Conservation (phyloP, 208 protist genomes). For the Endotrypanum monterogeii region DNA sequence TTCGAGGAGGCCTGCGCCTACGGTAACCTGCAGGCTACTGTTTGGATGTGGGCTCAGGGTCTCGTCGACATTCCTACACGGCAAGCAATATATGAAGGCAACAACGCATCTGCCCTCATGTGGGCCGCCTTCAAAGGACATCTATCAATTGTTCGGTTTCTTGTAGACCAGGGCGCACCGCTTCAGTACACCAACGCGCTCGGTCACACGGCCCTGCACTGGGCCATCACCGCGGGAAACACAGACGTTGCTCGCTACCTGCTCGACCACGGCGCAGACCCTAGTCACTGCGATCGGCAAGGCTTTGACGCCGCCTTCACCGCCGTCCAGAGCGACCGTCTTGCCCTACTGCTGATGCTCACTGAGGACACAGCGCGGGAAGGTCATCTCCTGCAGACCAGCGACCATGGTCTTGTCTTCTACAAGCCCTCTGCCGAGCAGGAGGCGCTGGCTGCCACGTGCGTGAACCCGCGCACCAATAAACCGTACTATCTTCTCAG, state of each 20-base stretch:
- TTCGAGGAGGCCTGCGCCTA: constrained; percentile 72
- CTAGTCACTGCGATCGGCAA: constrained; percentile 45
- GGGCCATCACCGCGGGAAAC: constrained; percentile 49
- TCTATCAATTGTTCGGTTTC: constrained; percentile 60
- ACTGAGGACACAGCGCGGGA: constrained; percentile 39
- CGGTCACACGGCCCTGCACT: constrained; percentile 74
- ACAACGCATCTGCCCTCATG: constrained; percentile 71
- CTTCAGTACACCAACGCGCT: constrained; percentile 42
- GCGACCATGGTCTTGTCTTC: constrained; percentile 22
- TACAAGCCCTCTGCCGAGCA: constrained; percentile 24
- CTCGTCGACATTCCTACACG: constrained; percentile 37
- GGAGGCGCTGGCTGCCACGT: constrained; percentile 14
- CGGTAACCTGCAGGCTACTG: constrained; percentile 53
- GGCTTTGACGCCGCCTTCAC: constrained; percentile 64
- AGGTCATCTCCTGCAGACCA: constrained; percentile 22
- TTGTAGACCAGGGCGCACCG: constrained; percentile 62
- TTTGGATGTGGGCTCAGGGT: constrained; percentile 65
- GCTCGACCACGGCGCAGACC: constrained; percentile 72
- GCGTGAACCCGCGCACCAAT: constrained; percentile 20
- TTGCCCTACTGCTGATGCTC: constrained; percentile 63
- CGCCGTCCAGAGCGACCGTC: constrained; percentile 55
- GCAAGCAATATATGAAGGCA: constrained; percentile 47
- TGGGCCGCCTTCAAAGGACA: constrained; percentile 67
- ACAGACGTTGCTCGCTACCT: constrained; percentile 58
- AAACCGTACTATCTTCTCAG: constrained; percentile 54